phyloP scores from a whole-genome alignment of 1,284 basidiomycete genomes.

The Exobasidium cylindrosporum region DNA sequence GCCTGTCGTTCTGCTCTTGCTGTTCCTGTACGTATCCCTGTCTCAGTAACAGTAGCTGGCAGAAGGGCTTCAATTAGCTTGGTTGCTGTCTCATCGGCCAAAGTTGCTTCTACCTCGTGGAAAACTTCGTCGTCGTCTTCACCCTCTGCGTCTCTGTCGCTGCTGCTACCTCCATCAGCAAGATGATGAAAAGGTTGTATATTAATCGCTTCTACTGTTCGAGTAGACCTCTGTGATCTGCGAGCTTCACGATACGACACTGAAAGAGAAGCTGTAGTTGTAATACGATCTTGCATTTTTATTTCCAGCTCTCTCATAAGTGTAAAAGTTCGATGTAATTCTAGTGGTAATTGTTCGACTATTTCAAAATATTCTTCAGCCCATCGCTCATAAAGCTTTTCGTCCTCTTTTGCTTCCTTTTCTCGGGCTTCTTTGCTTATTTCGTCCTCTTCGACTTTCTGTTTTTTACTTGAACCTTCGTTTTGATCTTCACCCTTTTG shows the following conservation, averaged over 20 bases:
- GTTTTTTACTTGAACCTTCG: neutral
- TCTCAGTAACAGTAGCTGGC: neutral
- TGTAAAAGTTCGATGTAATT: constrained; percentile 73
- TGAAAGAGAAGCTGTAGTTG: neutral
- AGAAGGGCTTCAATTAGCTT: neutral
- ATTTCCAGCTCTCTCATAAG: constrained; percentile 78
- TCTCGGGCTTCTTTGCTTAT: constrained; percentile 6
- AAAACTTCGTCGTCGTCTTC: constrained; percentile 2
- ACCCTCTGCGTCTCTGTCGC: constrained; percentile 5
- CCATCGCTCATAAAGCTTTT: constrained; percentile 40
- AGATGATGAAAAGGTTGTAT: neutral
- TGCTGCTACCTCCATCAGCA: neutral
- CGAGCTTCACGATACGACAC: constrained; percentile 24
- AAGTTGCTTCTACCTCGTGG: neutral
- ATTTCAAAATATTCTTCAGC: constrained; percentile 56
- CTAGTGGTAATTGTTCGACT: constrained; percentile 80
- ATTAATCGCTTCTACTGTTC: neutral
- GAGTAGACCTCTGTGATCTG: constrained; percentile 12
- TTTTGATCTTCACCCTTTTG: neutral
- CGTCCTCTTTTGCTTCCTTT: constrained; percentile 19
- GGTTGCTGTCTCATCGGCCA: neutral
- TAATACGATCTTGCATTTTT: constrained; percentile 59
- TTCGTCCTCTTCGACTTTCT: neutral
- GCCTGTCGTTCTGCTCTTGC: constrained; percentile 3
- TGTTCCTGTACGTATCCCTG: neutral